These are phyloP conservation scores for Pseudozyma sp. DNA, from an alignment of 1,284 basidiomycete genomes.

Conservation along the genomic window DNA sequence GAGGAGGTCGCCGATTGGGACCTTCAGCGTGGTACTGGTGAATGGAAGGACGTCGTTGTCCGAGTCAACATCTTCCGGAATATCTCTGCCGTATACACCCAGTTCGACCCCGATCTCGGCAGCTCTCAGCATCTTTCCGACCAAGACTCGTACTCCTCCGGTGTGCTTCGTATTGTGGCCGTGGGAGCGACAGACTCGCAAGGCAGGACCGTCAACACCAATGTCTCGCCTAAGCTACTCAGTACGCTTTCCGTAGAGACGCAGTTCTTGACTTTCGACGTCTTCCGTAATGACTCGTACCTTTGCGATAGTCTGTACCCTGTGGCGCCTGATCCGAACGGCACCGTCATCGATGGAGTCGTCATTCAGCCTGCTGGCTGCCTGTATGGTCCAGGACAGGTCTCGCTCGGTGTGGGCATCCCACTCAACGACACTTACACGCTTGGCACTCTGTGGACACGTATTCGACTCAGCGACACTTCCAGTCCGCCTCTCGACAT, in stretches of 20 bases:
- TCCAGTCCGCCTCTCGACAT: slow-evolving; percentile 76
- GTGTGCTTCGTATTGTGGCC: slow-evolving; percentile 54
- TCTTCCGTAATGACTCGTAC: slow-evolving; percentile 59
- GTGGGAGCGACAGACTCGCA: slow-evolving; percentile 49
- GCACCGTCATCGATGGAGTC: slow-evolving; percentile 33
- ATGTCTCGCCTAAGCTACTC: slow-evolving; percentile 33
- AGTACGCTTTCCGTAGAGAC: slow-evolving; percentile 54
- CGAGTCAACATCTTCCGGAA: slow-evolving; percentile 92
- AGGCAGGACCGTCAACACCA: slow-evolving; percentile 43
- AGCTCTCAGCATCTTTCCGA: slow-evolving; percentile 20
- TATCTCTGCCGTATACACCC: slow-evolving; percentile 63
- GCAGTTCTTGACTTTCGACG: slow-evolving; percentile 56
- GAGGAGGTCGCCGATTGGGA: slow-evolving; percentile 95
- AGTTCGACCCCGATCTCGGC: slow-evolving; percentile 49
- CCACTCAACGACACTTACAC: slow-evolving; percentile 78
- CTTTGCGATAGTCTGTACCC: slow-evolving; percentile 63
- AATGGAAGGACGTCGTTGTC: slow-evolving; percentile 95
- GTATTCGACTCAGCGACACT: slow-evolving; percentile 87
- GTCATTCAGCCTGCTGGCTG: slow-evolving; percentile 49
- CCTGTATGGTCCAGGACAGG: slow-evolving; percentile 73
- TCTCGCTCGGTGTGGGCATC: slow-evolving; percentile 83
- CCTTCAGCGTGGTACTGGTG: slow-evolving; percentile 93
- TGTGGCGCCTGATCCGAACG: slow-evolving; percentile 47
- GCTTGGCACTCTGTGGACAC: slow-evolving; percentile 84
- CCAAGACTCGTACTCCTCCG: slow-evolving; percentile 26